Base-by-base conservation (phyloP, 805 yeast genomes). In the Ogataea zsoltii region DNA sequence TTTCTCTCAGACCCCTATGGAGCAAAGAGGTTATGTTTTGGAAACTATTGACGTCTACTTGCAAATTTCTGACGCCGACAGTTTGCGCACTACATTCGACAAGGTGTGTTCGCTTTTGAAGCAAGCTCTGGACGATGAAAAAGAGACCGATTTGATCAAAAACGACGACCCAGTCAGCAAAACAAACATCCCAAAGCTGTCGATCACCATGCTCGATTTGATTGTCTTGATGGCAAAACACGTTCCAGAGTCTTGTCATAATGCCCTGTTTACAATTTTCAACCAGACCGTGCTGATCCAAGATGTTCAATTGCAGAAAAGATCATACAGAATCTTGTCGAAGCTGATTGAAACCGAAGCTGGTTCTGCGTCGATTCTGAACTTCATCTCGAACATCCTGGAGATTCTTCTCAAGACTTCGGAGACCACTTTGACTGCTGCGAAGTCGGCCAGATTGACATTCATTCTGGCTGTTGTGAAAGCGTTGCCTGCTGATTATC, bases 191-290 rank as follows among this genome's bases (percentile, higher is more conserved):
- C 79, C 85, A 18, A 75, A 79, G 41, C 68, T 83, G 52, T 79
- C 89, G 52, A 81, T 87, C 33, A 89, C 97, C 14, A 83, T 95
- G 88, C 77, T 92, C 85, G 99, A 94, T 63, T 74, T 94, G 46
- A 76, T 90, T 42, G 95, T 90, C 40, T 81, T 87, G 23, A 85
- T 95, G 88, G 79, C 92, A 21, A 86, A 87, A 57, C 88, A 85
- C 58, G 81, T 94, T 28, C 96, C 96, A 7, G 67, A 66, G 25
- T 62, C 82, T 2, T 78, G 85, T 4, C 86, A 88, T 66, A 75
- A 77, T 57, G 88, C 95, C 0, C 72, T 91, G 35, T 80, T 90
- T 54, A 61, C 85, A n/a, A 87, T 91, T 40, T 88, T 91, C 68
- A 79, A 83, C 41, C 72, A 78, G 38, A 83, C 95, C 2, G 80